Conservation (phyloP, 2,329 filamentous ascomycete species). For the Daldinia sp. region DNA sequence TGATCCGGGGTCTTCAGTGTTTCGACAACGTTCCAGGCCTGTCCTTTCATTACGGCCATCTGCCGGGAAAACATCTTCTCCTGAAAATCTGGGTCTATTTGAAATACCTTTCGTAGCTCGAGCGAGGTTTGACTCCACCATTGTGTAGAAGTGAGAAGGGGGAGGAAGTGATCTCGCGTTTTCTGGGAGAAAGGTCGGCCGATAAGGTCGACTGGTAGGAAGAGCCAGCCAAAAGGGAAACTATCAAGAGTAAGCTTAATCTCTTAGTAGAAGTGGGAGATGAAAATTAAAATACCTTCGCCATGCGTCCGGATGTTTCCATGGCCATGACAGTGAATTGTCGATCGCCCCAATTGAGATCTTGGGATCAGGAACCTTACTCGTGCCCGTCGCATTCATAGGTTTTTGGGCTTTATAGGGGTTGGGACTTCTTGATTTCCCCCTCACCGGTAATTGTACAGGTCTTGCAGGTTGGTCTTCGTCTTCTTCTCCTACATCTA, state of each 20-base stretch:
- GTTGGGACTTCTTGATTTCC: conserved; percentile 55
- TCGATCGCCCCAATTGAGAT: conserved; percentile 93
- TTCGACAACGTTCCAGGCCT: conserved; percentile 99
- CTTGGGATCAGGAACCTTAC: conserved; percentile 63
- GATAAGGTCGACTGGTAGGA: conserved; percentile 94
- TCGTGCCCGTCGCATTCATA: conserved; percentile 78
- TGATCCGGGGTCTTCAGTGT: conserved; percentile 93
- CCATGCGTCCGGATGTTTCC: conserved; percentile 97
- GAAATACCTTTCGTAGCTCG: conserved; percentile 87
- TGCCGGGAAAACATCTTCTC: conserved; percentile 99
- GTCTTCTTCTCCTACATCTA: conserved; percentile 62
- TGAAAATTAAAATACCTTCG: conserved; percentile 60
- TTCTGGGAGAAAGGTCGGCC: conserved; percentile 95
- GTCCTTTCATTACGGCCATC: conserved; percentile 98
- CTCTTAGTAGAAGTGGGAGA: not conserved
- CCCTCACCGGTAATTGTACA: conserved; percentile 63
- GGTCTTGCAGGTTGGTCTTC: conserved; percentile 70
- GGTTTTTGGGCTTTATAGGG: conserved; percentile 84
- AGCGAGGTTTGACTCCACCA: conserved; percentile 98
- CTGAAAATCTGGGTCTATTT: conserved; percentile 94
- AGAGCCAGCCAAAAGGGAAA: conserved; percentile 98
- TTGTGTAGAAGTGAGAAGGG: conserved; percentile 89
- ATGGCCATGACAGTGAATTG: conserved; percentile 98
- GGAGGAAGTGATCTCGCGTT: conserved; percentile 95
- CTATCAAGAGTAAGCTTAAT: conserved; percentile 60